These are phyloP conservation scores for Fusarium coffeatum DNA, from an alignment of 2,329 filamentous ascomycete genomes.

Conservation along the genomic window DNA sequence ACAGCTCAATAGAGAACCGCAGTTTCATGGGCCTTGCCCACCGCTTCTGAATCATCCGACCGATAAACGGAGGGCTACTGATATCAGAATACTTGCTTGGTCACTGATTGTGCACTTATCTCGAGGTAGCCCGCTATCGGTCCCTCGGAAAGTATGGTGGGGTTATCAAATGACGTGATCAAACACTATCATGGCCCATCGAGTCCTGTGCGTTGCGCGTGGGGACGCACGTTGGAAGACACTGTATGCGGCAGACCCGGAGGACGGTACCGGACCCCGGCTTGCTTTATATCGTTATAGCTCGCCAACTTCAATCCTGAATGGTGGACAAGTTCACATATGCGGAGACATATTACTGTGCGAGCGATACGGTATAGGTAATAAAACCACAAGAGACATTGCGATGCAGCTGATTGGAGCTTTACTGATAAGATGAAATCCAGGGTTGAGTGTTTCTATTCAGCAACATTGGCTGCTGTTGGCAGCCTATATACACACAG, in stretches of 20 bases:
- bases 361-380: conserved; percentile 27
- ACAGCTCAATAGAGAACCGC: background rate
- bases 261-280: conserved; percentile 33
- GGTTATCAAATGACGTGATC: conserved; percentile 46
- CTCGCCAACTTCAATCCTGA: background rate
- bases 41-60: conserved; percentile 41
- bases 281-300: background rate
- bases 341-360: conserved; percentile 25
- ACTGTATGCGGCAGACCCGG: conserved; percentile 37
- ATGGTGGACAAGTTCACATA: background rate
- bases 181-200: conserved; percentile 41
- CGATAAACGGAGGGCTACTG: conserved; percentile 42
- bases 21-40: conserved; percentile 30
- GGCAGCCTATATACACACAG: background rate
- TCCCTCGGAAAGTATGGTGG: conserved; percentile 34
- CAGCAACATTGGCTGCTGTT: conserved; percentile 2
- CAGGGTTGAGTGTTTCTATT: conserved; percentile 42
- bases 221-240: background rate
- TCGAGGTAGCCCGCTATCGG: conserved; percentile 37
- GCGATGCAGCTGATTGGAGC: conserved; percentile 30
- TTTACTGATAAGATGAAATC: conserved; percentile 27
- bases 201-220: conserved; percentile 16
- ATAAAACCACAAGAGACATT: conserved; percentile 14
- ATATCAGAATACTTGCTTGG: conserved; percentile 30
- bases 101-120: background rate